phyloP scores from a whole-genome alignment of 768 basidiomycete genomes.

The Suillus placidus region DNA sequence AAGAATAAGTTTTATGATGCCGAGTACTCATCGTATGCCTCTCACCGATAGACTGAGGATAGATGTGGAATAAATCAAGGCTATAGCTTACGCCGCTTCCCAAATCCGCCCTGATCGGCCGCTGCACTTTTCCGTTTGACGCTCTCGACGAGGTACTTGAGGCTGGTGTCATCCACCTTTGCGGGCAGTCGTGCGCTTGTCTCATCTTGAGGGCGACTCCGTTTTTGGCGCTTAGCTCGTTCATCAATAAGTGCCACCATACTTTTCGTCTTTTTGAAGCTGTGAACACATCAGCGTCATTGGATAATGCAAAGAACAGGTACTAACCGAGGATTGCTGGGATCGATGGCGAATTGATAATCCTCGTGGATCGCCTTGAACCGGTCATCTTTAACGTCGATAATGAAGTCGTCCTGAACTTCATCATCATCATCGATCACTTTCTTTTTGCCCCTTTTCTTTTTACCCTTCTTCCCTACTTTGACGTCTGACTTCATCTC shows the following conservation, averaged over 20 bases:
- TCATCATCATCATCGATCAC: conserved; percentile 58
- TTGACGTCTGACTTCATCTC: conserved; percentile 88
- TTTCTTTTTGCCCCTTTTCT: conserved; percentile 44
- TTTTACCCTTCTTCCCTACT: conserved; percentile 69
- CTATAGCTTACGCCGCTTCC: conserved; percentile 43
- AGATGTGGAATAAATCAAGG: neutral
- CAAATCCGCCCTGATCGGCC: conserved; percentile 29
- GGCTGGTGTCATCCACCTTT: conserved; percentile 36
- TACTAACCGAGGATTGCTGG: conserved; percentile 90
- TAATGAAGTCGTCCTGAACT: conserved; percentile 76
- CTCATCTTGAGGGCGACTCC: conserved; percentile 20
- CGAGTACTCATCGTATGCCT: neutral
- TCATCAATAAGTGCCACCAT: conserved; percentile 89
- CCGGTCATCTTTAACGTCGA: conserved; percentile 85
- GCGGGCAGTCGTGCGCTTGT: conserved; percentile 2
- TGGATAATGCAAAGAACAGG: neutral
- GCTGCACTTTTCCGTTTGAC: conserved; percentile 77
- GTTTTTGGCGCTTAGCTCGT: conserved; percentile 65
- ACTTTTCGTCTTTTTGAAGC: conserved; percentile 90
- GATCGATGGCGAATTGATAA: conserved; percentile 92
- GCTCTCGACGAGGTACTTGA: conserved; percentile 78
- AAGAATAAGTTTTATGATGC: neutral
- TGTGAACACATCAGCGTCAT: conserved; percentile 32
- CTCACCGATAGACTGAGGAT: neutral
- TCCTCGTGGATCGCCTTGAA: conserved; percentile 90